Evolutionary conservation across 257 asterid genomes (phyloP).

Genomic region (Solanum pimpinellifolium): DNA sequence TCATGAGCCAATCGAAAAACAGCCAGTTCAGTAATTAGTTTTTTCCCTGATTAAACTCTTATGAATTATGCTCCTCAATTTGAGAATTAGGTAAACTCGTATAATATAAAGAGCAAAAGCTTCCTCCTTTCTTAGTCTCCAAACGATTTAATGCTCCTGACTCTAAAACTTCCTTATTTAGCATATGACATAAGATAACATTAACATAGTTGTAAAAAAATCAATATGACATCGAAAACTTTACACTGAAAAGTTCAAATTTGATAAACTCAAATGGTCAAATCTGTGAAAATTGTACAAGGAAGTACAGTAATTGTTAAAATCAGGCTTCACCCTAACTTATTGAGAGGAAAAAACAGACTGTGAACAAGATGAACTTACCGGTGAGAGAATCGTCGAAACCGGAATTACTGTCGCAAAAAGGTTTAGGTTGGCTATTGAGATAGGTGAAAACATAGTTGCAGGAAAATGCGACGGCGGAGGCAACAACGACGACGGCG

Average conservation of each 20-base stretch:
- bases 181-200: background rate
- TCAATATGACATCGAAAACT: background rate
- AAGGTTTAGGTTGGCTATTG: slow-evolving; percentile 42
- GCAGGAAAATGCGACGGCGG: slow-evolving; percentile 47
- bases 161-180: background rate
- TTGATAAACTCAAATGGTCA: background rate
- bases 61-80: background rate
- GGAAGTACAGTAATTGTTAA: background rate
- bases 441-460: slow-evolving; percentile 27
- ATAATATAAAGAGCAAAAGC: background rate
- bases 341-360: background rate
- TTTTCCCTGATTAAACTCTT: background rate
- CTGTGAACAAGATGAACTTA: slow-evolving; percentile 1
- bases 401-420: slow-evolving; percentile 37
- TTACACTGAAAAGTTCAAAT: background rate
- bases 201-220: background rate
- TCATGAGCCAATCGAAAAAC: background rate
- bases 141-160: background rate
- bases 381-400: slow-evolving; percentile 36
- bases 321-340: background rate
- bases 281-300: background rate
- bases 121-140: background rate
- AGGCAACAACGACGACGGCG: slow-evolving; percentile 49
- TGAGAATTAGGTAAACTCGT: background rate
- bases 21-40: background rate